These are phyloP conservation scores for Chamaecrista fasciculata DNA, from an alignment of 306 rosid genomes.

Conservation along the genomic window DNA sequence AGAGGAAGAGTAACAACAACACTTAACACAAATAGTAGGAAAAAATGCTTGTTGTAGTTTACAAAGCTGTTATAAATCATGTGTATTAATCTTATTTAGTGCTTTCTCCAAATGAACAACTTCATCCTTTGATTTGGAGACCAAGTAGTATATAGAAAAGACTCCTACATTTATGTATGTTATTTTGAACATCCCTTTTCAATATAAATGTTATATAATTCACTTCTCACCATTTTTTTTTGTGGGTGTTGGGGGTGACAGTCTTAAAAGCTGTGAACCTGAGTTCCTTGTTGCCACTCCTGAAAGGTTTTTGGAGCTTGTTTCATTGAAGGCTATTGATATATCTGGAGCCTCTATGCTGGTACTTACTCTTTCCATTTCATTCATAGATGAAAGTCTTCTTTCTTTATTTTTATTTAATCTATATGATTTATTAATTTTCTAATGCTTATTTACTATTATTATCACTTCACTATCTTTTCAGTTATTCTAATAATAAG, in stretches of 20 bases:
- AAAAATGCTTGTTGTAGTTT: background rate
- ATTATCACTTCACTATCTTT: background rate
- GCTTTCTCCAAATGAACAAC: slow-evolving; percentile 7
- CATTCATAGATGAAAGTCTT: background rate
- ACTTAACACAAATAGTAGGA: background rate
- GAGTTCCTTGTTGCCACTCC: slow-evolving; percentile 93
- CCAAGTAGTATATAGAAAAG: background rate
- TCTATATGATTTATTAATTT: background rate
- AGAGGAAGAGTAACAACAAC: background rate
- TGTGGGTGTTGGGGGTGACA: slow-evolving; percentile 38
- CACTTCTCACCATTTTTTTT: slow-evolving; percentile 33
- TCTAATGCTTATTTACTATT: slow-evolving; percentile 1
- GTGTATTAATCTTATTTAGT: background rate
- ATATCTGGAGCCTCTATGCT: slow-evolving; percentile 77
- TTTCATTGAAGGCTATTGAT: slow-evolving; percentile 76
- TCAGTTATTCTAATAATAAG: background rate
- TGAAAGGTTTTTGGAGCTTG: slow-evolving; percentile 90
- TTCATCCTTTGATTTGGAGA: background rate
- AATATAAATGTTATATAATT: background rate
- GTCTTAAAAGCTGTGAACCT: slow-evolving; percentile 86
- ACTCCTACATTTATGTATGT: background rate
- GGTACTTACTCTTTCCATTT: slow-evolving; percentile 50
- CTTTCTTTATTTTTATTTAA: background rate
- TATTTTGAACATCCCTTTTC: slow-evolving; percentile 2
- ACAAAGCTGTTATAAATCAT: background rate